Evolutionary conservation across 306 rosid species (phyloP), one percentile per base, ranked within the genome.

Genomic region (Malus asiatica): DNA sequence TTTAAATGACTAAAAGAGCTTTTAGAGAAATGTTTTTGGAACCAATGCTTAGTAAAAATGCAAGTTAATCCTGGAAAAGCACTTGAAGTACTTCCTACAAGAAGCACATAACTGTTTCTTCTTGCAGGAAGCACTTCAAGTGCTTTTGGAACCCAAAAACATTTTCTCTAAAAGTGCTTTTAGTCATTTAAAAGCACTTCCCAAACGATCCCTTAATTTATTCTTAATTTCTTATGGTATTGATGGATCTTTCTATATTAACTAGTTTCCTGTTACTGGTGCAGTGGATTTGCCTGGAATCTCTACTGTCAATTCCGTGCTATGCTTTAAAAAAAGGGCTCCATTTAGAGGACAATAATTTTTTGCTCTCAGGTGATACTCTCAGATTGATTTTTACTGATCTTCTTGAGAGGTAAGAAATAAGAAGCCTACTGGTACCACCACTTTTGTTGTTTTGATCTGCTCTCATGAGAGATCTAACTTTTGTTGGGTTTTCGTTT

Each of bases 251-350:
- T 42, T 42, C 45, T 8, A 42, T 8, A 42, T 74, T 68, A 78
- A 85, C 80, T 61, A 53, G 55, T 72, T 64, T 35, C 22, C 77
- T 76, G 63, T 84, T 72, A 52, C 69, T 82, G 75, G 69, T 83
- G 76, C 91, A 94, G 98, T 91, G 98, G 98, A 87, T 73, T 80
- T 91, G 97, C 87, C 86, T 91, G 10, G 97, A 94, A 79, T 87
- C 89, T 73, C 88, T 94, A 83, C 77, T 91, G 74, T 91, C 93
- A 35, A 87, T 92, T 84, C 95, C 95, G 57, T 73, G 79, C 66
- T 61, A 71, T 74, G 90, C 97, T 75, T 72, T 80, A 72, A 81
- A 63, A 70, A 83, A 79, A 66, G 94, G 87, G 65, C 67, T 85
- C 77, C 73, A 61, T 78, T 65, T 81, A 72, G 93, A 73, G 82